phyloP scores from a whole-genome alignment of 2,329 filamentous ascomycete species.

The Huntiella bhutanensis region DNA sequence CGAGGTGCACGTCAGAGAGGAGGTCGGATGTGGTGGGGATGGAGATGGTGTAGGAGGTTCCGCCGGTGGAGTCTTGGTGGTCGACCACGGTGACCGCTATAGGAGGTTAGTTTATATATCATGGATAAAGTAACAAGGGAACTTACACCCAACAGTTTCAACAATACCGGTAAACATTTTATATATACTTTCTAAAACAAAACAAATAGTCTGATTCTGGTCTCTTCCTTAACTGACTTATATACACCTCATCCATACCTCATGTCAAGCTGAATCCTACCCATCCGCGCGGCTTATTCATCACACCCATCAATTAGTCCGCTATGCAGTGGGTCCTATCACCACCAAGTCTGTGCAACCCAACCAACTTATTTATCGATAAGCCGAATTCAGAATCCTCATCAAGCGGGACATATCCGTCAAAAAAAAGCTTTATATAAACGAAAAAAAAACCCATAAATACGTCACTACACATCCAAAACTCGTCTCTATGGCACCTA shows the following conservation, averaged over 20 bases:
- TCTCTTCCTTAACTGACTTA: background rate
- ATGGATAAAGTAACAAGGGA: background rate
- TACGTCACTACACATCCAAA: background rate
- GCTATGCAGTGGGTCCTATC: background rate
- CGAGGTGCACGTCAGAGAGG: conserved; percentile 63
- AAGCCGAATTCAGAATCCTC: background rate
- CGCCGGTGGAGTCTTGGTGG: conserved; percentile 62
- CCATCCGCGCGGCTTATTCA: background rate
- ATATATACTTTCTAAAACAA: background rate
- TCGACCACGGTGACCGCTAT: conserved; percentile 69
- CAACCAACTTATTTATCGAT: background rate
- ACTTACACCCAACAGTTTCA: conserved; percentile 77
- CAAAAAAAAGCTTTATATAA: too few relatives aligned
- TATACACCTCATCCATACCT: background rate
- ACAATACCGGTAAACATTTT: conserved; percentile 91
- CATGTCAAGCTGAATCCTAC: background rate
- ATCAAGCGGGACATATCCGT: too few relatives aligned
- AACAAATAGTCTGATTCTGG: too few relatives aligned
- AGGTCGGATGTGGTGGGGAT: conserved; percentile 49
- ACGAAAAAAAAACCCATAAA: background rate
- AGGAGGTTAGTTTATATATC: background rate
- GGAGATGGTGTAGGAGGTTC: conserved; percentile 76
- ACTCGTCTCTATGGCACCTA: conserved; percentile 22
- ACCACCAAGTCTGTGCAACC: background rate
- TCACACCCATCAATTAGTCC: background rate